A percentile compares a stretch with the other conserved stretches of the same genome.
These are phyloP conservation scores for Coprinopsis cinerea DNA, from an alignment of 768 basidiomycete species.

Conservation along the genomic window DNA sequence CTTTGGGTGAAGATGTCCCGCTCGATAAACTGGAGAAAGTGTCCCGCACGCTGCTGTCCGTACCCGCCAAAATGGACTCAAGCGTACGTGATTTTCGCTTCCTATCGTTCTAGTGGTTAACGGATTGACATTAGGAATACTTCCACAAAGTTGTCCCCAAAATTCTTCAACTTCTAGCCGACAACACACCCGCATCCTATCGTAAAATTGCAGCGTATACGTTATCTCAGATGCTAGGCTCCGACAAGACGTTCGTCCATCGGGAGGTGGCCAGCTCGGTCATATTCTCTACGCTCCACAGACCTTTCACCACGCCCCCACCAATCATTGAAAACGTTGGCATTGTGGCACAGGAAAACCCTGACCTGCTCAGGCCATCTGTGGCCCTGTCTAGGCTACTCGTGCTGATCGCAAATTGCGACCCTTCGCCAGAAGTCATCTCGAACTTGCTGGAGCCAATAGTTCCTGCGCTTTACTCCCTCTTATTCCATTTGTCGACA, in stretches of 20 bases:
- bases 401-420: conserved; percentile 63
- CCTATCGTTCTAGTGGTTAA: conserved; percentile 5
- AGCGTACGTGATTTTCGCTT: conserved; percentile 37
- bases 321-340: conserved; percentile 8
- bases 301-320: conserved; percentile 34
- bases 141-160: conserved; percentile 49
- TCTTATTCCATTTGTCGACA: conserved; percentile 49
- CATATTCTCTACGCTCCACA: conserved; percentile 46
- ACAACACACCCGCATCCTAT: conserved; percentile 37
- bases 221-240: conserved; percentile 56
- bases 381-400: conserved; percentile 46
- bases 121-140: conserved; percentile 45
- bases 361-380: conserved; percentile 23
- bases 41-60: conserved; percentile 53
- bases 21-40: conserved; percentile 73
- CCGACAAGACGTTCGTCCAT: conserved; percentile 23
- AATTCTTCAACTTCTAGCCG: conserved; percentile 44
- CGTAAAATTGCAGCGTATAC: conserved; percentile 62
- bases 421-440: conserved; percentile 70
- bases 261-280: conserved; percentile 27
- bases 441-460: conserved; percentile 64
- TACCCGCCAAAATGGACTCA: conserved; percentile 49
- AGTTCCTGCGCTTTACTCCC: conserved; percentile 56
- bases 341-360: background rate
- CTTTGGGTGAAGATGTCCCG: conserved; percentile 41